Base-by-base conservation (phyloP, 2,329 filamentous ascomycete genomes). In the Diplodia mutila region DNA sequence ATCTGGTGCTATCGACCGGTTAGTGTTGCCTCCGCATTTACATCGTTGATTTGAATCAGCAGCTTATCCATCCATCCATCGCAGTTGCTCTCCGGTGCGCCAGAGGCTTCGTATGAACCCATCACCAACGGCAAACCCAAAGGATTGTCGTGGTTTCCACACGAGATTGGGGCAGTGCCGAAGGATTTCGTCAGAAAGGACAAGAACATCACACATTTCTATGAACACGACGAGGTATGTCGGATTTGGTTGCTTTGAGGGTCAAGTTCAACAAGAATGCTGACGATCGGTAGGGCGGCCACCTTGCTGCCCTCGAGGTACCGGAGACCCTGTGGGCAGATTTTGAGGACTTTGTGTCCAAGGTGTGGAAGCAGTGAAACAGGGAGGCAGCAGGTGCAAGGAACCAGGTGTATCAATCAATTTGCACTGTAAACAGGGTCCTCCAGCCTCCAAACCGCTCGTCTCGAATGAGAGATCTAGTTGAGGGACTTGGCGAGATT, bases 1-100 rank as follows among this genome's bases (percentile, higher is more conserved):
- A 81, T 86, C 34, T 88, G 83, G 72, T 79, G 82, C 1, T 87
- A 87, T 68, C 79, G 84, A 29, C 72, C 79, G 42, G 70, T 61
- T 2, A 42, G 34, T n/a, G 12, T 11, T 37, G 32, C 4, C 18
- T n/a, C n/a, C n/a, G 4, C 18, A 16, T 55, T 4, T 14, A 8
- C 11, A 8, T 32, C 51, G 25, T 18, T 8, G 11, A 39, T n/a
- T n/a, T n/a, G 51, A 39, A 14, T 16, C 53, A 14, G 32, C 29
- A 23, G n/a, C 8, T n/a, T 1, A 37, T 18, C 14, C 8, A 2
- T 18, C 14, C 8, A 2, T 37, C 23, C 21, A 12, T 16, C 29
- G 16, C 34, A 57, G 54, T 9, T 57, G 4, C 7, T 57, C 9
- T 25, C 32, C 7, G 29, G 16, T 34, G 7, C 25, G 14, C 16